Base-by-base conservation (phyloP, 176 grass and related monocot genomes). In the Zizania latifolia region DNA sequence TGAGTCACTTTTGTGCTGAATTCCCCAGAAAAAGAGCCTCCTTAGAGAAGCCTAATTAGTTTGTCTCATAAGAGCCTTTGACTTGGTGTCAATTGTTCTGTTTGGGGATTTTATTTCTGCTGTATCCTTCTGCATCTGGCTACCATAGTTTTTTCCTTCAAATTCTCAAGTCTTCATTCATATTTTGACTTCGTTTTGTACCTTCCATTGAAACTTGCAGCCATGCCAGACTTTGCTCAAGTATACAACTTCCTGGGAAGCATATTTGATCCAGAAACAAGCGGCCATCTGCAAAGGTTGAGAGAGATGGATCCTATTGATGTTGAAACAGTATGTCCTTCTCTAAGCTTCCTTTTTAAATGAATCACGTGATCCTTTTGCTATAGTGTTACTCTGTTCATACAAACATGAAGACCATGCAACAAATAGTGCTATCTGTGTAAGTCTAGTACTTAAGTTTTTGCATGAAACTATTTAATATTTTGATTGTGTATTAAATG, bases 291-390 rank as follows among this genome's bases (percentile, higher is more conserved):
- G 77, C 56, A 81, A 38, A 85, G 75, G 59, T 48, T 89, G 60
- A 81, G 68, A 44, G 76, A 81, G 46, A 89, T 89, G 87, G 70
- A 89, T n/a, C n/a, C n/a, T 19, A 82, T 89, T 65, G 71, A 89
- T 53, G 70, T 81, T 86, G 90, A 97, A 90, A 93, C 86, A 66
- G 90, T 97, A 87, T 50, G 78, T 61, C 32, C 77, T 87, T 71
- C 32, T 60, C 32, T 66, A 21, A 39, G 30, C 46, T 61, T 55
- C 24, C 34, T 51, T 84, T 78, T 70, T 13, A 27, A 72, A 15
- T 35, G 5, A 2, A 85, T 41, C 23, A 60, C 58, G 2, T 53
- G 27, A n/a, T n/a, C n/a, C n/a, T 21, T 30, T 1, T 58, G 50
- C 15, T 27, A 13, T 48, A 34, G 16, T 33, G 55, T 1, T 62